phyloP scores from a whole-genome alignment of 2,329 filamentous ascomycete species.

The Paraphaeosphaeria minitans region DNA sequence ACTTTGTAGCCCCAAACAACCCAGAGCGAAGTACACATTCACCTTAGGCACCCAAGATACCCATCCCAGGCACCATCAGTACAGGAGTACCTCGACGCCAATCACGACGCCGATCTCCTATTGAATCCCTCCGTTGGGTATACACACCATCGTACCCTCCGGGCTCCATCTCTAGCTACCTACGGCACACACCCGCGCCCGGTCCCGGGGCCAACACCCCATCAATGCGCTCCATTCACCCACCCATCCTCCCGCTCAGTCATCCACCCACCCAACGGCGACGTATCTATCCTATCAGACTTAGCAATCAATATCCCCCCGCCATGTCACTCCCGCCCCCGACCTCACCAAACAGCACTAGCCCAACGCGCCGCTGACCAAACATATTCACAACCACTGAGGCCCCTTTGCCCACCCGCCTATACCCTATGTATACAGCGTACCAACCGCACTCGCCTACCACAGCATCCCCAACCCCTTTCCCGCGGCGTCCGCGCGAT shows the following conservation, averaged over 20 bases:
- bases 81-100: background rate
- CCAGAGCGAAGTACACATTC: too few relatives aligned
- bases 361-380: too few relatives aligned
- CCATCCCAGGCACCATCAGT: too few relatives aligned
- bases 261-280: background rate
- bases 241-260: background rate
- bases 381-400: too few relatives aligned
- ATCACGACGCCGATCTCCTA: background rate
- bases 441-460: too few relatives aligned
- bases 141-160: too few relatives aligned
- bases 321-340: background rate
- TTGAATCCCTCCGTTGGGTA: background rate
- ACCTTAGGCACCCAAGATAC: too few relatives aligned
- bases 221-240: background rate
- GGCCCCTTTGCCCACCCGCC: too few relatives aligned
- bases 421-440: too few relatives aligned
- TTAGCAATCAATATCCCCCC: background rate
- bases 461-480: too few relatives aligned
- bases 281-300: too few relatives aligned
- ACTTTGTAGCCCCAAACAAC: background rate
- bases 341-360: too few relatives aligned
- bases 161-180: background rate
- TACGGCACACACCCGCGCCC: background rate
- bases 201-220: background rate
- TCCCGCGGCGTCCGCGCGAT: background rate